Evolutionary conservation across 305 asterid genomes (phyloP).

Genomic region (Salvia sclarea): DNA sequence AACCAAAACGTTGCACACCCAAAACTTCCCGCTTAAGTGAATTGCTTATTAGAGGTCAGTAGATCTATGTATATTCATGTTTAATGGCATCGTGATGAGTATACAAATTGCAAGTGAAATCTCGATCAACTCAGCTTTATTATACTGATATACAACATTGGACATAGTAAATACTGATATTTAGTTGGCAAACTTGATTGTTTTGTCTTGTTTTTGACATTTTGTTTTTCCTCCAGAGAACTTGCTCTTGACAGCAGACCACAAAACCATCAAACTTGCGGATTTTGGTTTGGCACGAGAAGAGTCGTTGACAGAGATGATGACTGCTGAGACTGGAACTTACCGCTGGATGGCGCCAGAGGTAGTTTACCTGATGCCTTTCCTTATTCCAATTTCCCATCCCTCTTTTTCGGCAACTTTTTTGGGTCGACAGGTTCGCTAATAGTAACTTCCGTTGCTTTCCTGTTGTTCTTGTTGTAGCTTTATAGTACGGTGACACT

Average conservation of each 20-base stretch:
- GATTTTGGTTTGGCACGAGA: conserved; percentile 99
- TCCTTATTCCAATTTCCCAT: background rate
- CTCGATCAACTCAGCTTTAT: background rate
- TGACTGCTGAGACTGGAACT: conserved; percentile 99
- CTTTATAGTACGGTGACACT: conserved; percentile 93
- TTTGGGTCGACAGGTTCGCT: background rate
- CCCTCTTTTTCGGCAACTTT: background rate
- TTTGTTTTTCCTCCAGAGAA: conserved; percentile 57
- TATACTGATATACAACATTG: conserved; percentile 2
- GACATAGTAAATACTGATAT: background rate
- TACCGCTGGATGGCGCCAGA: conserved; percentile 99
- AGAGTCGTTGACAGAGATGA: conserved; percentile 96
- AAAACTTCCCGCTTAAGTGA: background rate
- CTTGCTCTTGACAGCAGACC: conserved; percentile 91
- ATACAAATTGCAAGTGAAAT: background rate
- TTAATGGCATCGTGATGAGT: background rate
- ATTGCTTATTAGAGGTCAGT: conserved; percentile 13
- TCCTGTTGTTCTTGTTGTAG: conserved; percentile 42
- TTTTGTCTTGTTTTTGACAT: conserved; percentile 22
- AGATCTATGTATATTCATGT: background rate
- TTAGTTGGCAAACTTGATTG: conserved; percentile 11
- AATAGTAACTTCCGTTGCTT: background rate
- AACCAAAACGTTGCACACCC: background rate
- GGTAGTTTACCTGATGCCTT: conserved; percentile 44
- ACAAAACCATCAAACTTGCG: conserved; percentile 80